A percentile compares a stretch with the other conserved stretches of the same genome.
phyloP scores from a whole-genome alignment of 129 eudicot genomes.

The Chrysanthemum makinoi region DNA sequence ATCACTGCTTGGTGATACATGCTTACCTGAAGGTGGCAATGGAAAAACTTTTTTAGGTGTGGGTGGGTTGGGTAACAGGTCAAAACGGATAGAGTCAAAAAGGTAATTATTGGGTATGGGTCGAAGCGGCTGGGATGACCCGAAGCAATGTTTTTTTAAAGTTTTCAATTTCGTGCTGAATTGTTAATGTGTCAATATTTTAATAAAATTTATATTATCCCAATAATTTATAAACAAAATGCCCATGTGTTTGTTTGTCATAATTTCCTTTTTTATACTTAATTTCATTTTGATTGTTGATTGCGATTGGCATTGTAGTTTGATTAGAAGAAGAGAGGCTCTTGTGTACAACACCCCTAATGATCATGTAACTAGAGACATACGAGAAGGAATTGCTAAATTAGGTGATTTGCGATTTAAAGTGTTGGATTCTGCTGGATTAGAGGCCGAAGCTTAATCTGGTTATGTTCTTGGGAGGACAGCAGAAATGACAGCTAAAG shows the following conservation, averaged over 20 bases:
- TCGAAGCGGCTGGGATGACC: no score
- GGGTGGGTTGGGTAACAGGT: neutral
- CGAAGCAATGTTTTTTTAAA: no score
- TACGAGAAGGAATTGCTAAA: constrained; percentile 87
- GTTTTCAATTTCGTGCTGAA: no score
- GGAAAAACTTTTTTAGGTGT: constrained; percentile 17
- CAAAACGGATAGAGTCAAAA: neutral
- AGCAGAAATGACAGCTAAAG: constrained; percentile 86
- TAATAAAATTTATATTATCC: neutral
- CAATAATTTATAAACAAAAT: neutral
- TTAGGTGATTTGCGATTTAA: constrained; percentile 82
- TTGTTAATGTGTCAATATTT: neutral
- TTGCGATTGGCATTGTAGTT: constrained; percentile 42
- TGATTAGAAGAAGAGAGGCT: constrained; percentile 94
- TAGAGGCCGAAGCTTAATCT: constrained; percentile 94
- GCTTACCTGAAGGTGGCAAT: constrained; percentile 11
- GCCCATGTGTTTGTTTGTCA: neutral
- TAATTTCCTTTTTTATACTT: neutral
- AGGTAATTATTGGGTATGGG: no score
- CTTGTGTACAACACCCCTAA: constrained; percentile 92
- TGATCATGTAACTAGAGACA: constrained; percentile 93
- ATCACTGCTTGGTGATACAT: constrained; percentile 18
- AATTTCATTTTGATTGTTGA: constrained; percentile 4
- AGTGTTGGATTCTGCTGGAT: constrained; percentile 92
- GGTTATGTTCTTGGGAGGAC: constrained; percentile 95